Base-by-base conservation (phyloP, 1,284 basidiomycete genomes). In the Boletus hoseneyae region DNA sequence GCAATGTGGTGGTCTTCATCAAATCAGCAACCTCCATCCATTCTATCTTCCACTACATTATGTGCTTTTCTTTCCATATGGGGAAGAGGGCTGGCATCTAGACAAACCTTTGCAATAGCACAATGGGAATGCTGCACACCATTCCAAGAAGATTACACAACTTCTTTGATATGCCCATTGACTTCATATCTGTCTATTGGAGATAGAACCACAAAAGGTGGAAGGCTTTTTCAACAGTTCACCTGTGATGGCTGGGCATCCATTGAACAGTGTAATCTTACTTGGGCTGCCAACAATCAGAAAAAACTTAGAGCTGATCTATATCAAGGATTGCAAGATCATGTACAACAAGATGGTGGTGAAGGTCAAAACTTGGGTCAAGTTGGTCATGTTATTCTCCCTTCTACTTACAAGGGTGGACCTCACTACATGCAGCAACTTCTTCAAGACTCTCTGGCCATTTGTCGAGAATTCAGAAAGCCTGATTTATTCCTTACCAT, bases 221-320 rank as follows among this genome's bases (percentile, higher is more conserved):
- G 72, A 0, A 59, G 65, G 0, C 63, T 79, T 0, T 70, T 79
- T 33, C 70, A 74, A 40, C 69, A 74, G 15, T 74, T 70, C 37
- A 27, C 68, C 7, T 70, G 68, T 46, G 67, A 74, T 55, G 66
- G 60, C 18, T 73, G 60, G 62, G 70, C 70, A 2, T 60, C 59
- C 0, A 56, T 61, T 27, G 67, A 73, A 7, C 67, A 73, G 25
- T 53, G 55, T 4, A 58, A 62, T 4, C 61, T 75, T 0, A 47
- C 47, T 1, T 76, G 46, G 49, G 32, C 64, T 13, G 25, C 39
- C 2, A 30, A 48, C 2, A 69, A 80, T 52, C 77, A 81, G 46
- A 49, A 0, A 0, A 53, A 47, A 2, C 52, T 79, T 1, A 63
- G 73, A 15, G 69, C 71, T 1, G 61, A 71, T n/a, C 16, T 58